Evolutionary conservation across 139 green algal genomes (phyloP).

Genomic region (Penium margaritaceum): DNA sequence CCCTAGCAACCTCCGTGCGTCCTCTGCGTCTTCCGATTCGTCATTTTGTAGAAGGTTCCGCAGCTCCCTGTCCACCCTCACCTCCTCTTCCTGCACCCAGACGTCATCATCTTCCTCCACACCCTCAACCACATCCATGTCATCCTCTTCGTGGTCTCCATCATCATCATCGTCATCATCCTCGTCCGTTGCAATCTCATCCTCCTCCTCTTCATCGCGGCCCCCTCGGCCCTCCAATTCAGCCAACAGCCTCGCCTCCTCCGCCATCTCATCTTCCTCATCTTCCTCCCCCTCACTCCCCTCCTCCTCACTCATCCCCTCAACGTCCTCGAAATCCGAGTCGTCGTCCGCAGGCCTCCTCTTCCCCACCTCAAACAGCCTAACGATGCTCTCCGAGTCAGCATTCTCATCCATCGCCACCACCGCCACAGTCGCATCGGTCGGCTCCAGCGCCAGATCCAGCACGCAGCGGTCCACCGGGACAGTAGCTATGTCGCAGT

Average conservation of each 20-base stretch:
- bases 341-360: slow-evolving; percentile 40
- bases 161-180: slow-evolving; percentile 1
- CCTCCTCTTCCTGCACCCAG: too few species aligned
- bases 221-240: too few species aligned
- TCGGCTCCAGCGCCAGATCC: slow-evolving; percentile 58
- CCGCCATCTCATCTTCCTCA: slow-evolving; percentile 33
- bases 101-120: too few species aligned
- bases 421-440: slow-evolving; percentile 55
- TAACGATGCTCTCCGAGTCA: too few species aligned
- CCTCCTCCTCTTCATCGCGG: slow-evolving; percentile 9
- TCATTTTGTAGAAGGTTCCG: too few species aligned
- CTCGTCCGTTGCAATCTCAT: slow-evolving; percentile 12
- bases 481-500: slow-evolving; percentile 65
- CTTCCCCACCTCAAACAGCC: slow-evolving; percentile 50
- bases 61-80: too few species aligned
- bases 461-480: slow-evolving; percentile 57
- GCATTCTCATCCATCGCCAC: slow-evolving; percentile 54
- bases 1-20: too few species aligned
- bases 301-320: slow-evolving; percentile 25
- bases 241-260: not conserved
- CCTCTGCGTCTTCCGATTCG: slow-evolving; percentile 19
- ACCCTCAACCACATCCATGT: too few species aligned
- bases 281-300: slow-evolving; percentile 44
- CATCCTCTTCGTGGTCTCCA: slow-evolving; percentile 18
- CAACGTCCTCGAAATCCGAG: slow-evolving; percentile 42